Percentiles rank a stretch among this genome's conserved stretches.
Conservation (phyloP, 495 filamentous ascomycete species). For the Aspergillus asperescens region DNA sequence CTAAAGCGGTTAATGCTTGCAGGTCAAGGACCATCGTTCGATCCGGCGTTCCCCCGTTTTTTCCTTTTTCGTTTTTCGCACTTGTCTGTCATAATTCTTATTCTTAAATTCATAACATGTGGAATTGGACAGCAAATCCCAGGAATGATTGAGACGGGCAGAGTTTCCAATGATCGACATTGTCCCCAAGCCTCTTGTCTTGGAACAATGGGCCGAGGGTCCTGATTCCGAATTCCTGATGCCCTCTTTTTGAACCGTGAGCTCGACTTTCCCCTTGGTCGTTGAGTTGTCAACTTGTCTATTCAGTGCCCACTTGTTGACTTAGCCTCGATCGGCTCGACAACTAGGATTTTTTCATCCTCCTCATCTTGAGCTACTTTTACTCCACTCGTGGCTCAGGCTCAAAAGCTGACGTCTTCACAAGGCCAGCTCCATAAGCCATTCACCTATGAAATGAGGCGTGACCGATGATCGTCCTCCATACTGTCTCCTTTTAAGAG, state of each 20-base stretch:
- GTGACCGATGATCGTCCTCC: slow-evolving; percentile 2
- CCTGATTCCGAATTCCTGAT: no score
- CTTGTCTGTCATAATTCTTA: no score
- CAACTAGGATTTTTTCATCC: not conserved
- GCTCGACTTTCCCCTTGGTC: no score
- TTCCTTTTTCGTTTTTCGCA: no score
- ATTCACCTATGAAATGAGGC: not conserved
- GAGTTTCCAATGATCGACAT: not conserved
- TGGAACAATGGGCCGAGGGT: not conserved
- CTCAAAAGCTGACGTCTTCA: slow-evolving; percentile 6
- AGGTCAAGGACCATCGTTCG: no score
- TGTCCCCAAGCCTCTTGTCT: not conserved
- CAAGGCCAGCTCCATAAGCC: not conserved
- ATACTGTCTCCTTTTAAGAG: not conserved
- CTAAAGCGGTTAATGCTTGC: no score
- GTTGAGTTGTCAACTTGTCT: no score
- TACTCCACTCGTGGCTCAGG: not conserved
- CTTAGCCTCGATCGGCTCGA: not conserved
- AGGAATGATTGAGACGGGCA: not conserved
- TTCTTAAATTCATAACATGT: not conserved
- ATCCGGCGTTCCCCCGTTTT: no score
- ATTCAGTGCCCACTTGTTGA: not conserved
- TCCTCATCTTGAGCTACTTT: no score
- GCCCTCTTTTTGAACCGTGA: no score
- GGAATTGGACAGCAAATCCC: not conserved